Conservation (phyloP, 1,139 yeast species). For the Geotrichum phurueaensis region DNA sequence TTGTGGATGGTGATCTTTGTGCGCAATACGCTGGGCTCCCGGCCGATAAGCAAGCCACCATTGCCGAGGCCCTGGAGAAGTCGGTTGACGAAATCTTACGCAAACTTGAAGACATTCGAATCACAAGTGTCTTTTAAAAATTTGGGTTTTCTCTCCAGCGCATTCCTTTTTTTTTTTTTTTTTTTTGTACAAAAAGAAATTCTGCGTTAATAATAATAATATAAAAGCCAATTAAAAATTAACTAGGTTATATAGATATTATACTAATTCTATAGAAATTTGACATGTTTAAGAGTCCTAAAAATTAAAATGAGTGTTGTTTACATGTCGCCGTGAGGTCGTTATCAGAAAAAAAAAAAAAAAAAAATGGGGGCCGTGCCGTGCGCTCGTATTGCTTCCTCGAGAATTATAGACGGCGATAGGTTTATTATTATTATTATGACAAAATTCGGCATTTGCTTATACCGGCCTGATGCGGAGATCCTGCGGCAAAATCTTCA, state of each 20-base stretch:
- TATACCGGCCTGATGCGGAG: conserved; percentile 73
- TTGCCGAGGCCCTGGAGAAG: conserved; percentile 52
- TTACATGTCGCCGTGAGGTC: background rate
- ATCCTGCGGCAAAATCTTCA: conserved; percentile 83
- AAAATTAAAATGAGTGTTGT: background rate
- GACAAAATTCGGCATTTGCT: conserved; percentile 49
- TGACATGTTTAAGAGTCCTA: background rate
- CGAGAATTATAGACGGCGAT: background rate
- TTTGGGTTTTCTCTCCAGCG: too few species aligned
- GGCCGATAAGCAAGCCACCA: conserved; percentile 39
- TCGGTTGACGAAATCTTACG: conserved; percentile 55
- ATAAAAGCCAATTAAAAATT: background rate
- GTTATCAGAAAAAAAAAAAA: background rate
- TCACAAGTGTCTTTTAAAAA: conserved; percentile 41
- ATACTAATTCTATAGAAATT: background rate
- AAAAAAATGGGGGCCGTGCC: background rate
- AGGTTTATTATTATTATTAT: too few species aligned
- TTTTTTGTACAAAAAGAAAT: too few species aligned
- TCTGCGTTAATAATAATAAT: background rate
- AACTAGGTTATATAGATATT: background rate
- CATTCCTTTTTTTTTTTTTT: too few species aligned
- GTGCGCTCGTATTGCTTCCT: background rate
- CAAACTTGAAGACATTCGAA: conserved; percentile 54
- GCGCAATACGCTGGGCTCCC: conserved; percentile 47
- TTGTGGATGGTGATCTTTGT: conserved; percentile 83